Percentiles rank a stretch among this genome's conserved stretches.
Conservation (phyloP, 306 rosid genomes). For the Sphenostylis stenocarpa region DNA sequence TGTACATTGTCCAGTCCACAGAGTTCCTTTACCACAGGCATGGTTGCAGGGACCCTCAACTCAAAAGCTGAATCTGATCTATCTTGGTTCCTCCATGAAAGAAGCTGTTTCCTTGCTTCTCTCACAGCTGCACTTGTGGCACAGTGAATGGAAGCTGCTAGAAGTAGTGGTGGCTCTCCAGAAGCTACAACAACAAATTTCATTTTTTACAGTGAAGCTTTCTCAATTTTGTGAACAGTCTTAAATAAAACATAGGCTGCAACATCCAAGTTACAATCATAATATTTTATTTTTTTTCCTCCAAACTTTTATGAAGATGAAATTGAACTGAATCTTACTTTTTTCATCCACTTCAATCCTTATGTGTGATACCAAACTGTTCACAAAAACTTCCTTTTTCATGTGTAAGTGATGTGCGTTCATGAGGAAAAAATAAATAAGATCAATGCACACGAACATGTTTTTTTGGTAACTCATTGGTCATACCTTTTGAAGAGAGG, state of each 20-base stretch:
- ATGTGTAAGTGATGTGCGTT: not conserved
- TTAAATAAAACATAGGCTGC: not conserved
- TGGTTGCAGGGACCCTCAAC: slow-evolving; percentile 77
- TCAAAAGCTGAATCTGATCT: slow-evolving; percentile 47
- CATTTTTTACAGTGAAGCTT: not conserved
- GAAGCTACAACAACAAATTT: slow-evolving; percentile 62
- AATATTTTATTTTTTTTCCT: too few relatives aligned
- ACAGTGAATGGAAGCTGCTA: slow-evolving; percentile 80
- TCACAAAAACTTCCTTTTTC: not conserved
- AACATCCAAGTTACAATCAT: too few relatives aligned
- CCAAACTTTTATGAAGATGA: too few relatives aligned
- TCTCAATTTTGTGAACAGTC: not conserved
- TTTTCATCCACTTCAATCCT: too few relatives aligned
- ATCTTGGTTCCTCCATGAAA: slow-evolving; percentile 55
- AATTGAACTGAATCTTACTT: too few relatives aligned
- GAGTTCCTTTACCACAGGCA: slow-evolving; percentile 81
- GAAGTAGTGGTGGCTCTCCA: slow-evolving; percentile 87
- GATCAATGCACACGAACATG: too few relatives aligned
- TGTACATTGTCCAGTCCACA: slow-evolving; percentile 73
- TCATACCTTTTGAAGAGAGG: slow-evolving; percentile 82
- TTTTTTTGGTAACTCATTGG: too few relatives aligned
- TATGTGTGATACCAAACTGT: too few relatives aligned
- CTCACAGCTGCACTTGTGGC: slow-evolving; percentile 75
- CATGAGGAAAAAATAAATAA: not conserved
- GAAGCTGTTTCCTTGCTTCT: slow-evolving; percentile 72